A percentile compares a stretch with the other conserved stretches of the same genome.
phyloP scores from a whole-genome alignment of 148 eudicot species.

The Amaranthus cruentus region DNA sequence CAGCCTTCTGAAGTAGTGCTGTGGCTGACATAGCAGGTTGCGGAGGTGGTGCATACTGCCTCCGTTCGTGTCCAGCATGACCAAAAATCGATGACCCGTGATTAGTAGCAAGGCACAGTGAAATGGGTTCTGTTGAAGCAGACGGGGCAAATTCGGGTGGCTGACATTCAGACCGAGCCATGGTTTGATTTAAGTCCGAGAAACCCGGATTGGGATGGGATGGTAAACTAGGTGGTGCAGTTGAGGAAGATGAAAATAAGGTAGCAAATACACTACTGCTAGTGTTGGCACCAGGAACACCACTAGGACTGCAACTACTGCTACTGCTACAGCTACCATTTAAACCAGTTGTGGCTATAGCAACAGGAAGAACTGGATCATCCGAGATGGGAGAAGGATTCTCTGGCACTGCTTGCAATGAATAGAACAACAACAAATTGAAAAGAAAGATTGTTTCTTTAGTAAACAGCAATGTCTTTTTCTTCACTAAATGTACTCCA shows the following conservation, averaged over 20 bases:
- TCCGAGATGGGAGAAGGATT: slow-evolving; percentile 34
- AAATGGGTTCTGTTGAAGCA: slow-evolving; percentile 48
- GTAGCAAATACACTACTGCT: slow-evolving; percentile 75
- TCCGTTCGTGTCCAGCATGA: slow-evolving; percentile 50
- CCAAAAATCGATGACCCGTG: slow-evolving; percentile 69
- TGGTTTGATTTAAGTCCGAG: slow-evolving; percentile 46
- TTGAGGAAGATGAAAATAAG: slow-evolving; percentile 68
- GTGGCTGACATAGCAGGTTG: slow-evolving; percentile 96
- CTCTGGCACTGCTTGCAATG: slow-evolving; percentile 43
- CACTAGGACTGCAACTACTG: slow-evolving; percentile 43
- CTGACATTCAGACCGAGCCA: slow-evolving; percentile 41
- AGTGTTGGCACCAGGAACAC: slow-evolving; percentile 30
- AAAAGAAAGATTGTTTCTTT: slow-evolving; percentile 15
- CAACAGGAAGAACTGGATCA: slow-evolving; percentile 22
- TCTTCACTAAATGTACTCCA: slow-evolving; percentile 15
- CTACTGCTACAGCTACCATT: slow-evolving; percentile 45
- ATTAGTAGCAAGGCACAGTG: slow-evolving; percentile 73
- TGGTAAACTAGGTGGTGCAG: slow-evolving; percentile 43
- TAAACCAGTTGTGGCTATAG: slow-evolving; percentile 19
- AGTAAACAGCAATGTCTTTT: slow-evolving; percentile 23
- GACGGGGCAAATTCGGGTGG: slow-evolving; percentile 39
- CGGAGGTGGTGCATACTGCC: slow-evolving; percentile 62
- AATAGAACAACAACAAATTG: slow-evolving; percentile 11
- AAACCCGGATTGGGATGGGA: slow-evolving; percentile 50
- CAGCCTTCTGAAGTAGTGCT: slow-evolving; percentile 93